phyloP scores from a whole-genome alignment of 2,329 filamentous ascomycete species.

The Aspergillus ochraceoroseus region DNA sequence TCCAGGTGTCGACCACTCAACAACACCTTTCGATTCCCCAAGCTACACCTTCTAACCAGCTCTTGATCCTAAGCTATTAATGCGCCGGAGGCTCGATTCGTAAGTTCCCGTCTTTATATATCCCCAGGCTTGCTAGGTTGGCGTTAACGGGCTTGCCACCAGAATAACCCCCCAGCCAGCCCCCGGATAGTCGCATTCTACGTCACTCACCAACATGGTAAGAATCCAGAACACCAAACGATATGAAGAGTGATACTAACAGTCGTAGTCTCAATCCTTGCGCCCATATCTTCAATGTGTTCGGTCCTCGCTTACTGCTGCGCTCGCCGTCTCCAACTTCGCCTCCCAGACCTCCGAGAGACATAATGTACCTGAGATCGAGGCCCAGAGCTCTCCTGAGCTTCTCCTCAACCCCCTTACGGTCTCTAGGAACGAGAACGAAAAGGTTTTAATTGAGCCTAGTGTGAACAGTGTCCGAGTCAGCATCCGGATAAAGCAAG shows the following conservation, averaged over 20 bases:
- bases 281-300: constrained; percentile 96
- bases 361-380: constrained; percentile 97
- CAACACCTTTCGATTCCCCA: constrained; percentile 1
- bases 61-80: constrained; percentile 2
- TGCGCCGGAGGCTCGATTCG: constrained; percentile 7
- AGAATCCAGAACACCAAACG: constrained; percentile 11
- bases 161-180: constrained; percentile 1
- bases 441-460: constrained; percentile 91
- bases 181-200: constrained; percentile 12
- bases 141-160: constrained; percentile 3
- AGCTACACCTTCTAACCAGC: constrained; percentile 1
- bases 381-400: constrained; percentile 88
- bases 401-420: constrained; percentile 86
- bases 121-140: constrained; percentile 5
- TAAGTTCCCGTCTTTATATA: neutral
- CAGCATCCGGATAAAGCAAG: constrained; percentile 99
- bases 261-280: constrained; percentile 78
- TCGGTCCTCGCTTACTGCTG: constrained; percentile 86
- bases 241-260: constrained; percentile 13
- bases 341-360: constrained; percentile 93
- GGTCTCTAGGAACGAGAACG: constrained; percentile 92
- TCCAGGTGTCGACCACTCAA: constrained; percentile 11
- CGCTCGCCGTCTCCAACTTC: constrained; percentile 92
- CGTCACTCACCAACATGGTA: constrained; percentile 29
- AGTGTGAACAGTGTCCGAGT: constrained; percentile 95